These are phyloP conservation scores for Cytospora paraplurivora DNA, from an alignment of 2,329 filamentous ascomycete genomes.

Conservation along the genomic window DNA sequence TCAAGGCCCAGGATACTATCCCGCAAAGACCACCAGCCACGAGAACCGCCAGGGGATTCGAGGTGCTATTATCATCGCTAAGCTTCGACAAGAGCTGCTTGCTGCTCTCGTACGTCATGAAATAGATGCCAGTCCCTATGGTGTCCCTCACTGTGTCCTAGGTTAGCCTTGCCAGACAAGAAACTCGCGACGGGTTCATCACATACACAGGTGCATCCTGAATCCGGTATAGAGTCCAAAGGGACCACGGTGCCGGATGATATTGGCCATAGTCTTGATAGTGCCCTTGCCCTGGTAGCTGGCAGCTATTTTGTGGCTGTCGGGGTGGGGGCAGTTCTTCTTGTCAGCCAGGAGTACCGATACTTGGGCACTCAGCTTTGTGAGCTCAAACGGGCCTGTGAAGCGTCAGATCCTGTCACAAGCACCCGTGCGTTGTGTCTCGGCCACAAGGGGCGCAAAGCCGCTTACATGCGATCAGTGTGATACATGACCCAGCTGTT, in stretches of 20 bases:
- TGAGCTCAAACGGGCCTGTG: constrained; percentile 80
- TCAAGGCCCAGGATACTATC: constrained; percentile 78
- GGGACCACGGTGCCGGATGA: constrained; percentile 73
- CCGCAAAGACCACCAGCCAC: constrained; percentile 80
- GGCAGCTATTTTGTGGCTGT: constrained; percentile 61
- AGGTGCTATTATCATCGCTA: constrained; percentile 70
- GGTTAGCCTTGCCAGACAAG: constrained; percentile 7
- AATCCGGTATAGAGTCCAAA: constrained; percentile 80
- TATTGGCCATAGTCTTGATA: constrained; percentile 73
- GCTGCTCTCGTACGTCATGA: constrained; percentile 84
- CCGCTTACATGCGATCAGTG: constrained; percentile 71
- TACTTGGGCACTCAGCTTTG: constrained; percentile 85
- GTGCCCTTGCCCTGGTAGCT: constrained; percentile 81
- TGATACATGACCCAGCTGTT: constrained; percentile 77
- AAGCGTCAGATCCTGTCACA: constrained; percentile 6
- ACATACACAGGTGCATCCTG: constrained; percentile 73
- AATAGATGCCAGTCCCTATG: constrained; percentile 81
- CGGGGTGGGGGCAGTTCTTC: constrained; percentile 47
- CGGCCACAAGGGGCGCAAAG: background rate
- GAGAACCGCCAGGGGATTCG: constrained; percentile 76
- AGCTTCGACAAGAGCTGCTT: constrained; percentile 81
- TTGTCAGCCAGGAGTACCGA: constrained; percentile 73
- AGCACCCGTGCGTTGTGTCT: background rate
- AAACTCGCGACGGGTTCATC: background rate
- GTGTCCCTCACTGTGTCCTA: constrained; percentile 69